Conservation (phyloP, 2,329 filamentous ascomycete genomes). For the Leptoxyphium fumago region DNA sequence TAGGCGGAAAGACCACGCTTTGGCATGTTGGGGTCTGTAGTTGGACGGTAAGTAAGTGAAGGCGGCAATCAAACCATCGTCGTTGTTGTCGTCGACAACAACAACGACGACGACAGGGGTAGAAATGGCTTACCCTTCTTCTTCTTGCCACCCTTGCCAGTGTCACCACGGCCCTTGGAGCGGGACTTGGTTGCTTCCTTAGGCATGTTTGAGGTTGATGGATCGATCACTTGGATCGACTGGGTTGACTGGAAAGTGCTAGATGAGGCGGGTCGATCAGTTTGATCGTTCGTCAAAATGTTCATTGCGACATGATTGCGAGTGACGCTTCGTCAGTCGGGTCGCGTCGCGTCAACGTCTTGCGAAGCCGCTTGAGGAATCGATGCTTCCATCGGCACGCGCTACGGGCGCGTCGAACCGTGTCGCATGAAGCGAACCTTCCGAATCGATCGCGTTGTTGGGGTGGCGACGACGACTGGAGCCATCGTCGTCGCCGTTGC, state of each 20-base stretch:
- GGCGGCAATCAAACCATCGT: no score
- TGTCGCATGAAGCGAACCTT: not conserved
- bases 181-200: constrained; percentile 51
- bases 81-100: constrained; percentile 5
- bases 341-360: no score
- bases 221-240: not conserved
- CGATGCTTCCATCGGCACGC: not conserved
- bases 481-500: not conserved
- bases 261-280: not conserved
- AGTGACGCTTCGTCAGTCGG: no score
- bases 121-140: constrained; percentile 48
- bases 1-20: constrained; percentile 99
- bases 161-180: constrained; percentile 32
- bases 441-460: not conserved
- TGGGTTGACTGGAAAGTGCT: not conserved
- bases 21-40: constrained; percentile 81
- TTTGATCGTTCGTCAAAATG: not conserved
- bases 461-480: not conserved
- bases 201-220: constrained; percentile 40
- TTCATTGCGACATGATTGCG: no score
- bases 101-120: constrained; percentile 1
- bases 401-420: not conserved
- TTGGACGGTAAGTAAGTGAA: constrained; percentile 3
- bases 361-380: not conserved
- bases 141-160: constrained; percentile 50